Percentiles rank a stretch among this genome's conserved stretches.
phyloP scores from a whole-genome alignment of 768 basidiomycete species.

The Boletus speciosus region DNA sequence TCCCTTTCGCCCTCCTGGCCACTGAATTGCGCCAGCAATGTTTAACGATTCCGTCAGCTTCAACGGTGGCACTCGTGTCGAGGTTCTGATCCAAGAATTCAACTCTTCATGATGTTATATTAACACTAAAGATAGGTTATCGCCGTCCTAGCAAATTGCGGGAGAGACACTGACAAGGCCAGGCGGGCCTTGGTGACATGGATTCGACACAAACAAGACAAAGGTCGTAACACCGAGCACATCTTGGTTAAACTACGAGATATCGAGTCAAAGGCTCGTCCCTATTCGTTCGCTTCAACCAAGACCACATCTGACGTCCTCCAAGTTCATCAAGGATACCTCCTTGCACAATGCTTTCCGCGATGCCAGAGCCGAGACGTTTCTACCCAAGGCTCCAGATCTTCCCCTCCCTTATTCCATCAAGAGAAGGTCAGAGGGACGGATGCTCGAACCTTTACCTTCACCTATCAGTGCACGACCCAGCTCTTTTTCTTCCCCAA shows the following conservation, averaged over 20 bases:
- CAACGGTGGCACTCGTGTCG: constrained; percentile 28
- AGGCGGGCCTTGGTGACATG: constrained; percentile 28
- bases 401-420: constrained; percentile 21
- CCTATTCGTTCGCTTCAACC: background rate
- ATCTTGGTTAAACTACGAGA: constrained; percentile 27
- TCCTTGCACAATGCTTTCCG: constrained; percentile 30
- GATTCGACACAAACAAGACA: constrained; percentile 29
- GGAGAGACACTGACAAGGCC: constrained; percentile 26
- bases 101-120: background rate
- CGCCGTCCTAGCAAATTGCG: constrained; percentile 33
- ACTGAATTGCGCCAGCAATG: constrained; percentile 7
- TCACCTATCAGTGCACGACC: background rate
- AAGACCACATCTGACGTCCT: background rate
- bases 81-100: constrained; percentile 12
- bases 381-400: constrained; percentile 23
- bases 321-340: constrained; percentile 30
- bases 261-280: constrained; percentile 28
- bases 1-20: background rate
- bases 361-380: constrained; percentile 31
- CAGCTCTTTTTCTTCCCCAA: background rate
- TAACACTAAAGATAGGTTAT: constrained; percentile 25
- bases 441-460: background rate
- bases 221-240: constrained; percentile 29
- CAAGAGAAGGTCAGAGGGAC: background rate
- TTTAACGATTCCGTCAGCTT: constrained; percentile 26